phyloP scores from a whole-genome alignment of 1,284 basidiomycete genomes.

The Rhodotorula sp. region DNA sequence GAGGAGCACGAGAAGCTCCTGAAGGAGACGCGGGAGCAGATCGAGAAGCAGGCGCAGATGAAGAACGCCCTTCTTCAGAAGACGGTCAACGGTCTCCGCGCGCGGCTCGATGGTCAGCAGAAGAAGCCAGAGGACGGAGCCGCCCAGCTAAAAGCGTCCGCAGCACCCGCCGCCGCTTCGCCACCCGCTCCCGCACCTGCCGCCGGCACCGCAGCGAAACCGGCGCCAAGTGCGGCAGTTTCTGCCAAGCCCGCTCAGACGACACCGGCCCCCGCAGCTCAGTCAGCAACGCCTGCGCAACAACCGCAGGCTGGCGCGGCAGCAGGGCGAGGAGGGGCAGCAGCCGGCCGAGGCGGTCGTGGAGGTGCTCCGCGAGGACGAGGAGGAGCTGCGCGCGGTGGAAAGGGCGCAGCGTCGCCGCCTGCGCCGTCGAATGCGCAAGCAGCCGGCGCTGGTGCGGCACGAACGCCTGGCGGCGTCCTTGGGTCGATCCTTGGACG shows the following conservation, averaged over 20 bases:
- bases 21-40: constrained; percentile 22
- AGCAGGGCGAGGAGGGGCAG: neutral
- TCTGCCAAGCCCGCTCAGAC: neutral
- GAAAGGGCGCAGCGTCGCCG: constrained; percentile 12
- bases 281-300: neutral
- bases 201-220: neutral
- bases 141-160: neutral
- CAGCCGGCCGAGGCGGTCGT: neutral
- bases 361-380: neutral
- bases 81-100: constrained; percentile 13
- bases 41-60: constrained; percentile 28
- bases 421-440: neutral
- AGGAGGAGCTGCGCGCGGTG: constrained; percentile 1
- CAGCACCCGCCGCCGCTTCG: neutral
- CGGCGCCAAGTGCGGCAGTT: neutral
- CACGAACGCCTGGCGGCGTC: constrained; percentile 1
- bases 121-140: constrained; percentile 7
- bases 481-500: constrained; percentile 10
- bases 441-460: neutral
- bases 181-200: neutral
- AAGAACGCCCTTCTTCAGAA: constrained; percentile 30
- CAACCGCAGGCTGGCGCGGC: neutral
- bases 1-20: constrained; percentile 25
- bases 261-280: neutral
- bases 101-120: neutral